These are phyloP conservation scores for Neospora caninum DNA, from an alignment of 169 alveolate genomes.

Conservation along the genomic window DNA sequence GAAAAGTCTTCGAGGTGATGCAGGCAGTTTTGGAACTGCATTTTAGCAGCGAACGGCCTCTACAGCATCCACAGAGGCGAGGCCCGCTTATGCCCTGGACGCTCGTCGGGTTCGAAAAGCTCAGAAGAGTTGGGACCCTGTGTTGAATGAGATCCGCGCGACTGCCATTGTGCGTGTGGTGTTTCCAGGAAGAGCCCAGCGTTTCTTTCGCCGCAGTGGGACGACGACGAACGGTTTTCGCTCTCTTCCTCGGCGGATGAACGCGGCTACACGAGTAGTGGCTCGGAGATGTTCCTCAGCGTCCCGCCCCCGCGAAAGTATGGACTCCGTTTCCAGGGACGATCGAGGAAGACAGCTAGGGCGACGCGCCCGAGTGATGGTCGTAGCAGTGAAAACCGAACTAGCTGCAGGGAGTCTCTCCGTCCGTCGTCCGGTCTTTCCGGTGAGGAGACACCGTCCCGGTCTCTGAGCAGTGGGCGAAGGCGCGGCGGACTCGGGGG, in stretches of 20 bases:
- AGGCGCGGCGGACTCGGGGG: not conserved
- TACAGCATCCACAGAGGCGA: too few species aligned
- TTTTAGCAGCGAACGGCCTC: too few species aligned
- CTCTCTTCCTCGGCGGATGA: slow-evolving; percentile 15
- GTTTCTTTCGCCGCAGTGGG: not conserved
- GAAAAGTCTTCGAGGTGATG: too few species aligned
- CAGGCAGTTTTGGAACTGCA: too few species aligned
- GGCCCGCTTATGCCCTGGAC: too few species aligned
- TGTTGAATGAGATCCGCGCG: too few species aligned
- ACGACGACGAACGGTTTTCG: not conserved
- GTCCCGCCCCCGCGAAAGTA: not conserved
- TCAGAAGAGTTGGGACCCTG: too few species aligned
- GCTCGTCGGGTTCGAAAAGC: too few species aligned
- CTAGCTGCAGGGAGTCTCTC: not conserved
- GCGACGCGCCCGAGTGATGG: not conserved
- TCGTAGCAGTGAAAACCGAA: not conserved
- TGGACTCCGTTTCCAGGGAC: not conserved
- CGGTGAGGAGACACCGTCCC: not conserved
- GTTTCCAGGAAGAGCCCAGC: not conserved
- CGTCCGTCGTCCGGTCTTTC: not conserved
- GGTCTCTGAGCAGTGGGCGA: not conserved
- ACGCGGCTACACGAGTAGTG: slow-evolving; percentile 4
- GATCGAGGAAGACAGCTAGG: not conserved
- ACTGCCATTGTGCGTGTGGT: too few species aligned
- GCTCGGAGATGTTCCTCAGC: not conserved